Evolutionary conservation across 352 stramenopile species (phyloP).

Genomic region (Peronospora farinosa): DNA sequence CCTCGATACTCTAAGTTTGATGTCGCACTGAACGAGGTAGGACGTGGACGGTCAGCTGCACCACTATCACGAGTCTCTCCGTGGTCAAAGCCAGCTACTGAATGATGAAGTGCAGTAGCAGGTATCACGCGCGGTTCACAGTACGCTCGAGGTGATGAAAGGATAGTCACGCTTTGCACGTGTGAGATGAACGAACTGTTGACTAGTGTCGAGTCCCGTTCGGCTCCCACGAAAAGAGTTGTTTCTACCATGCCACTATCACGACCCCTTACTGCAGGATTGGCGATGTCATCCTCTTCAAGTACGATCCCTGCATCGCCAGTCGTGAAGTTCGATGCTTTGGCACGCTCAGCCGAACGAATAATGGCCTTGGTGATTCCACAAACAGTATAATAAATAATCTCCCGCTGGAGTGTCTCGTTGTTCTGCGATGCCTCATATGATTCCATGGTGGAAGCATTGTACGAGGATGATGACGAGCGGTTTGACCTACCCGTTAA

Average conservation of each 20-base stretch:
- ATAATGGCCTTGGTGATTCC: constrained; percentile 73
- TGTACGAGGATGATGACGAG: constrained; percentile 28
- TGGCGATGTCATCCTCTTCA: constrained; percentile 23
- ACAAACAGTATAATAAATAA: constrained; percentile 81
- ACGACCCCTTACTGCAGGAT: constrained; percentile 15
- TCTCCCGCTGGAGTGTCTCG: constrained; percentile 70
- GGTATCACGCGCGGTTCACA: constrained; percentile 26
- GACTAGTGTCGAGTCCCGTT: constrained; percentile 39
- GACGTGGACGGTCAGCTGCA: constrained; percentile 7
- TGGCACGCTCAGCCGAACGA: constrained; percentile 37
- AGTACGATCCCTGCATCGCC: constrained; percentile 3
- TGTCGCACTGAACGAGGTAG: constrained; percentile 18
- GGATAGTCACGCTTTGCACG: constrained; percentile 35
- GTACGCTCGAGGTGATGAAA: constrained; percentile 46
- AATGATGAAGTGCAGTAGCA: constrained; percentile 4
- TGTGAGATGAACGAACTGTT: constrained; percentile 45
- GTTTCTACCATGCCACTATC: constrained; percentile 22
- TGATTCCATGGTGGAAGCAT: constrained; percentile 23
- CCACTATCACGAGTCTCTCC: neutral
- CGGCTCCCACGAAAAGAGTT: constrained; percentile 47
- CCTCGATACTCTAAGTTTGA: constrained; percentile 8
- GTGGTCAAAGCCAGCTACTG: constrained; percentile 9
- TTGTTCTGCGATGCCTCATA: constrained; percentile 58
- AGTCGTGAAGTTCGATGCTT: constrained; percentile 18
- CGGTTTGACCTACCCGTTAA: constrained; percentile 18